Evolutionary conservation across 768 basidiomycete genomes (phyloP), one percentile per base, ranked within the genome.

Genomic region (Tulasnella sp.): DNA sequence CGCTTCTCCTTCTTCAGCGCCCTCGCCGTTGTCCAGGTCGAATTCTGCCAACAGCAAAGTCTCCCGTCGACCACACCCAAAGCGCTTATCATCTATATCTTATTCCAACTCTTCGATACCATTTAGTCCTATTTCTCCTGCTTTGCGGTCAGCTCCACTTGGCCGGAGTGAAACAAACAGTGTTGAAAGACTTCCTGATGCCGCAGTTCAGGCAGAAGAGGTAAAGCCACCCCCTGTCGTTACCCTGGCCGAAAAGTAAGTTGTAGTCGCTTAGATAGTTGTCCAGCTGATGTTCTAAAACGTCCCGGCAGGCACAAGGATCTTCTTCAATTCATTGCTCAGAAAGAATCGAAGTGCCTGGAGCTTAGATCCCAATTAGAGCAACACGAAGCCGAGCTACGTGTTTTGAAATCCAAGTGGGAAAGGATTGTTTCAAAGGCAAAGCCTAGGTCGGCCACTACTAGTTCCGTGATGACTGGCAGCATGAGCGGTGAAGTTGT

Each of bases 301-400:
- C n/a, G n/a, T 37, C 31, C 37, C 37, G 19, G 7, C 55, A 89
- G 87, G 59, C 83, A 90, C 58, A 77, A 80, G 5, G 85, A 88
- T 48, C 66, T 90, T 2, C 67, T 89, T n/a, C 81, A 75, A 27
- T 81, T 81, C 53, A 90, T 90, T 45, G 86, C 87, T 0, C 84
- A 87, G 65, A 88, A 89, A 57, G 87, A 89, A 62, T 76, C 82
- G 0, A 82, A 78, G 62, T 87, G 83, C 58, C 73, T 89, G 34
- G 86, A 90, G 52, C 70, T 89, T 37, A 78, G 84, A 15, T 76
- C 80, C 4, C 83, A 85, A 57, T 75, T 90, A 2, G 71, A 72
- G 6, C 60, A 66, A 12, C 83, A 88, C 57, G 86, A 90, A 65
- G 72, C 71, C 2, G 87, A 88, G 60, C 70, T 89, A 2, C 61